phyloP scores from a whole-genome alignment of 2,329 filamentous ascomycete species.

The Aspergillus pseudonomiae region DNA sequence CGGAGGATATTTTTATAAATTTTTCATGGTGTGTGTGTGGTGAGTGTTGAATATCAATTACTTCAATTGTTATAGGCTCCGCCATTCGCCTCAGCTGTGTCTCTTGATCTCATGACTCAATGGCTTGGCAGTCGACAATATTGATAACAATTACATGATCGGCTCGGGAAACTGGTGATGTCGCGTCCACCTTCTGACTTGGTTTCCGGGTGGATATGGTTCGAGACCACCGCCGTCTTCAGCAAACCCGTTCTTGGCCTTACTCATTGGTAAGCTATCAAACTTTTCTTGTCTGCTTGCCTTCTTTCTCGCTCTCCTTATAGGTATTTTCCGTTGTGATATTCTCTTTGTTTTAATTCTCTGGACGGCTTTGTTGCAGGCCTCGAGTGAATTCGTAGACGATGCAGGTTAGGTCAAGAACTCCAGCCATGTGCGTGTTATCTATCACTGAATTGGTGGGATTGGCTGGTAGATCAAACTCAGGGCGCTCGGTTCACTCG shows the following conservation, averaged over 20 bases:
- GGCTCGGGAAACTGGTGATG: slow-evolving; percentile 4
- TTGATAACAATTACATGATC: slow-evolving; percentile 3
- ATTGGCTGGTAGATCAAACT: not conserved
- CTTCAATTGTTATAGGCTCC: not conserved
- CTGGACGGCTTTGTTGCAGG: not conserved
- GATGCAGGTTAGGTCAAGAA: not conserved
- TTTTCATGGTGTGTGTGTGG: slow-evolving; percentile 1
- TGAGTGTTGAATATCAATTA: slow-evolving; percentile 1
- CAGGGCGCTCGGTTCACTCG: not conserved
- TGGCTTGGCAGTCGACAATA: not conserved
- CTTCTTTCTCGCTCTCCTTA: not conserved
- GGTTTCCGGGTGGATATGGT: not conserved
- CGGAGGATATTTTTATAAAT: slow-evolving; percentile 13
- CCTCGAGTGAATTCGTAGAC: not conserved
- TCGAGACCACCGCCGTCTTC: not conserved
- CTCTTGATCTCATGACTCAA: not conserved
- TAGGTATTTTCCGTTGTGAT: not conserved
- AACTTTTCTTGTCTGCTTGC: not conserved
- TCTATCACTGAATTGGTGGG: slow-evolving; percentile 6
- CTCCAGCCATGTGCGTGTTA: slow-evolving; percentile 6
- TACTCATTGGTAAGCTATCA: not conserved
- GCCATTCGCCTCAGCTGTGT: not conserved
- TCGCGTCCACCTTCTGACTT: not conserved
- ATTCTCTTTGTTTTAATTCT: not conserved
- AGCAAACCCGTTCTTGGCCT: not conserved